Evolutionary conservation across 306 rosid species (phyloP), one percentile per base, ranked within the genome.

Genomic region (Cercis canadensis): DNA sequence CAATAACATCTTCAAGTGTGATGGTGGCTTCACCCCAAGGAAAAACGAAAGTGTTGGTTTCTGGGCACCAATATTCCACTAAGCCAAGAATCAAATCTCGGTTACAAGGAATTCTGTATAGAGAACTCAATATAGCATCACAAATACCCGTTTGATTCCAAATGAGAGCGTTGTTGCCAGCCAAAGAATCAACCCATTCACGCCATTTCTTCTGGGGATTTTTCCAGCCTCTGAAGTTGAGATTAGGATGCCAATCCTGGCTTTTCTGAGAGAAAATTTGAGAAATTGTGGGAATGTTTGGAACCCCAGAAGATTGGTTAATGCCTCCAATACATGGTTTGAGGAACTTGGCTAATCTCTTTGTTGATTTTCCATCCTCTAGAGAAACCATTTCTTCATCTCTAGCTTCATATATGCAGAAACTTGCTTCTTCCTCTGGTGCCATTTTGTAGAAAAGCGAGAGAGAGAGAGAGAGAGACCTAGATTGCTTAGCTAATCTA

Each of bases 21-120:
- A 71, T 57, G 2, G 77, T 70, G n/a, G 73, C 82, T 70, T 77
- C 77, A 44, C 62, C 82, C 82, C 78, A 78, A 21, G 82, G 77
- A 31, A 62, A 77, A 1, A 77, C 13, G 58, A 40, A 63, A 0
- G 72, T 62, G 4, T 55, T 77, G 24, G 77, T 77, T 7, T 70
- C 59, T 12, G 47, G 13, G 37, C 62, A 21, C 82, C 77, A 77
- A 10, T 43, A 62, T 60, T 70, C 72, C 1, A 52, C 72, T 10
- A 77, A 6, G 8, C 47, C 73, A 56, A n/a, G 4, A 5, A 70
- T 8, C 54, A 77, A 54, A 6, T 70, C 36, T 2, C 3, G 5
- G 11, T 36, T 16, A 13, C 15, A 17, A 12, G 2, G 16, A 11
- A 77, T 51, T 13, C 2, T 0, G 13, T 44, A 62, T 1, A 17